Conservation (phyloP, 139 green algal species). For the Picochlorum sp. region DNA sequence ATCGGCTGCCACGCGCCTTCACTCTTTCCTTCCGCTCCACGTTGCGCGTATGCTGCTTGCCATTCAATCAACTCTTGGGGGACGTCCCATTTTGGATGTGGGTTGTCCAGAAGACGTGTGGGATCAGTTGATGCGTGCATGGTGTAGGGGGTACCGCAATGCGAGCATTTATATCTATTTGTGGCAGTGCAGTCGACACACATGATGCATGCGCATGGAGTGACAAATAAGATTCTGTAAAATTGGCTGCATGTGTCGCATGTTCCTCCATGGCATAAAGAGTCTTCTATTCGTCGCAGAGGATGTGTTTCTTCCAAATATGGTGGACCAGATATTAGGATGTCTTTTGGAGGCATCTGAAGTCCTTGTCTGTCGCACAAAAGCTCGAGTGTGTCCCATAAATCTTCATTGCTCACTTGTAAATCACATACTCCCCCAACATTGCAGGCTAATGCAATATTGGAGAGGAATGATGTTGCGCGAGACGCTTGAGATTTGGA, state of each 20-base stretch:
- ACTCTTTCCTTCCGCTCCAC: conserved; percentile 11
- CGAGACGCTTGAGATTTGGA: conserved; percentile 35
- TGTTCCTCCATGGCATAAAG: conserved; percentile 38
- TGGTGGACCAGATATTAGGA: neutral
- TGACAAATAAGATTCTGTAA: conserved; percentile 59
- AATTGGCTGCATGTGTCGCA: conserved; percentile 38
- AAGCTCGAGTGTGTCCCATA: conserved; percentile 58
- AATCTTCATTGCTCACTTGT: conserved; percentile 33
- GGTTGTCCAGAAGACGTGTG: conserved; percentile 32
- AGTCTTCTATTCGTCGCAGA: conserved; percentile 43
- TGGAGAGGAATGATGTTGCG: conserved; percentile 61
- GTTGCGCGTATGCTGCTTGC: conserved; percentile 83
- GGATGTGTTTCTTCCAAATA: conserved; percentile 33
- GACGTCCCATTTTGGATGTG: conserved; percentile 64
- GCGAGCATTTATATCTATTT: conserved; percentile 19
- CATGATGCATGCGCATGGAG: conserved; percentile 78
- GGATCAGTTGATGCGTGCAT: conserved; percentile 59
- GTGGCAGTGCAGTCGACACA: conserved; percentile 68
- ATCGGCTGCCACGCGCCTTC: conserved; percentile 61
- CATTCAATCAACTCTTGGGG: conserved; percentile 87
- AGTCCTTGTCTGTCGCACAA: conserved; percentile 21
- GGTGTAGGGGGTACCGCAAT: conserved; percentile 14
- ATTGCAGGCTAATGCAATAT: conserved; percentile 73
- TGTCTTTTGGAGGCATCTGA: conserved; percentile 4
- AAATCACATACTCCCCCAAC: conserved; percentile 63